Conservation (phyloP, 805 yeast genomes). For the Ogataea polymorpha region DNA sequence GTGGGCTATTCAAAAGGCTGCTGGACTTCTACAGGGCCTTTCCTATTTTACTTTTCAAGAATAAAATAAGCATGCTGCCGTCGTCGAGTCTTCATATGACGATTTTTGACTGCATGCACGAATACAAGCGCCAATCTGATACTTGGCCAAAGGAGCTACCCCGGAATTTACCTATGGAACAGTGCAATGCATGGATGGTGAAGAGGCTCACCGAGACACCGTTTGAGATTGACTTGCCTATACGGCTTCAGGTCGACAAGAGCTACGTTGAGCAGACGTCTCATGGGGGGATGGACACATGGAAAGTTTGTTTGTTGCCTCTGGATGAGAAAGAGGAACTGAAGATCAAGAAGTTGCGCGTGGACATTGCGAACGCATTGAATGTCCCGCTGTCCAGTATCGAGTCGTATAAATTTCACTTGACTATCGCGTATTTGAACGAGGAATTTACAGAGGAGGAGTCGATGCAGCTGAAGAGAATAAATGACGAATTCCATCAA, state of each 20-base stretch:
- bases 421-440: conserved; percentile 18
- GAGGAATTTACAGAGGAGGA: conserved; percentile 16
- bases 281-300: conserved; percentile 18
- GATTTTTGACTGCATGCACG: conserved; percentile 17
- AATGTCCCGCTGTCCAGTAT: conserved; percentile 6
- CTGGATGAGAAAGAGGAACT: conserved; percentile 10
- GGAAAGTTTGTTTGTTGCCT: conserved; percentile 18
- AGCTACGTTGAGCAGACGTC: conserved; percentile 8
- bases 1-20: conserved; percentile 13
- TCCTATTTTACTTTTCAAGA: conserved; percentile 12
- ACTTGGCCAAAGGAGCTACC: conserved; percentile 17
- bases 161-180: conserved; percentile 15
- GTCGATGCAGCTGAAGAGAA: conserved; percentile 10
- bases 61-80: conserved; percentile 20
- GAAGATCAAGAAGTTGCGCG: conserved; percentile 10
- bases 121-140: conserved; percentile 13
- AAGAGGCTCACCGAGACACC: conserved; percentile 5
- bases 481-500: conserved; percentile 11
- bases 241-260: conserved; percentile 13
- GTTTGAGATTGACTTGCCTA: conserved; percentile 13
- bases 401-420: conserved; percentile 14
- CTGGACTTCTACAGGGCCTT: conserved; percentile 14
- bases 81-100: conserved; percentile 19
- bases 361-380: conserved; percentile 10
- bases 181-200: conserved; percentile 16